These are phyloP conservation scores for Trichoderma semiorbis DNA, from an alignment of 2,329 filamentous ascomycete genomes.

Conservation along the genomic window DNA sequence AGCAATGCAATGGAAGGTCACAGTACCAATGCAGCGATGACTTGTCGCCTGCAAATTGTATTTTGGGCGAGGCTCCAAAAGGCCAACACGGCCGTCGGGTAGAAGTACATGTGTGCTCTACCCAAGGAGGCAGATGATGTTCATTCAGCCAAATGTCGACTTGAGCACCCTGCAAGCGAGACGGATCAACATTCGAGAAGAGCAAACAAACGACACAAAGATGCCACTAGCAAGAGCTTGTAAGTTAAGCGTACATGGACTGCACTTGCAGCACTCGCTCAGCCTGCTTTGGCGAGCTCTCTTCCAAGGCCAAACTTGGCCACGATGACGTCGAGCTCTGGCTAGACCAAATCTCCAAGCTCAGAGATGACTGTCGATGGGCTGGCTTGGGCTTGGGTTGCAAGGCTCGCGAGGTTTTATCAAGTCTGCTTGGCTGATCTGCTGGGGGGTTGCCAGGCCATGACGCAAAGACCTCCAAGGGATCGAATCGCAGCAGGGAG, in stretches of 20 bases:
- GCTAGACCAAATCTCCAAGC: not conserved
- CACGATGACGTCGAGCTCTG: constrained; percentile 13
- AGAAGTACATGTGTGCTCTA: not conserved
- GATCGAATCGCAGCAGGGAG: constrained; percentile 2
- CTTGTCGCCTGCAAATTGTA: constrained; percentile 13
- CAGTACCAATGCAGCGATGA: constrained; percentile 14
- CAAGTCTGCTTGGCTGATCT: not conserved
- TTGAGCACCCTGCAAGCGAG: not conserved
- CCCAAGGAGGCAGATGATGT: not conserved
- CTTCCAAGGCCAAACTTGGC: not conserved
- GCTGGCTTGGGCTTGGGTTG: not conserved
- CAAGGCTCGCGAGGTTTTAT: not conserved
- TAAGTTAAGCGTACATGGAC: not conserved
- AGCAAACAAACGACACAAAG: not conserved
- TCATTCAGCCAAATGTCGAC: not conserved
- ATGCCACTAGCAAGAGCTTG: not conserved
- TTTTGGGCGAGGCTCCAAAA: not conserved
- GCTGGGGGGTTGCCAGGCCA: not conserved
- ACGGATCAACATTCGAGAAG: not conserved
- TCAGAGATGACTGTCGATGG: not conserved
- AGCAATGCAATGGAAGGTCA: constrained; percentile 2
- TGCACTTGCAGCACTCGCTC: not conserved
- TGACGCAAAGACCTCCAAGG: constrained; percentile 10
- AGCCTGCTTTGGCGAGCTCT: constrained; percentile 1
- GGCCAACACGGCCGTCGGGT: not conserved